Evolutionary conservation across 2,329 filamentous ascomycete genomes (phyloP).

Genomic region (Colletotrichum cordylinicola): DNA sequence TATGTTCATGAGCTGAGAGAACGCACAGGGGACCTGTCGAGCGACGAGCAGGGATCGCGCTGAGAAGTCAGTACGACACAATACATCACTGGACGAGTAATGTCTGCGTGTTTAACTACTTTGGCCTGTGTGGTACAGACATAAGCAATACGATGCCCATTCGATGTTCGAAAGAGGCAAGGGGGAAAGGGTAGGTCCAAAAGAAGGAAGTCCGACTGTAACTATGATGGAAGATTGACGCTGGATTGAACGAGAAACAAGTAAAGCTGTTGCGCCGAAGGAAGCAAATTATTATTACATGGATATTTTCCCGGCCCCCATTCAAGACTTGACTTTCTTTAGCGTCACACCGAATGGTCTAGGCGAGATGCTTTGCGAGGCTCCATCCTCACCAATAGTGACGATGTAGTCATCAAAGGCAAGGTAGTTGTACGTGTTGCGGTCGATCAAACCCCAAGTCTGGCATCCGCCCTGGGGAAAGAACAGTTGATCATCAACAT

Average conservation of each 20-base stretch:
- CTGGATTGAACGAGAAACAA: not conserved
- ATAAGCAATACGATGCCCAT: not conserved
- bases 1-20: not conserved
- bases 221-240: not conserved
- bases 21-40: not conserved
- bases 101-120: too few species aligned
- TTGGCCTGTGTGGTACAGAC: too few species aligned
- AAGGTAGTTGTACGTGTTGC: constrained; percentile 36
- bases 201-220: too few species aligned
- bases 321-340: not conserved
- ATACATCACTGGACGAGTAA: not conserved
- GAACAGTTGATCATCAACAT: constrained; percentile 29
- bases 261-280: too few species aligned
- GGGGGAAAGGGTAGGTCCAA: too few species aligned
- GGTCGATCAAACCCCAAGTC: constrained; percentile 37
- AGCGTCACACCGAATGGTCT: constrained; percentile 1
- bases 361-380: not conserved
- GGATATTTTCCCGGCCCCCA: rapidly evolving
- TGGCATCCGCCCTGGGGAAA: constrained; percentile 34
- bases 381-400: not conserved
- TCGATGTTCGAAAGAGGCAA: not conserved
- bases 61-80: not conserved
- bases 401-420: constrained; percentile 37
- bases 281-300: not conserved
- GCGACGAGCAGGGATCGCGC: not conserved